Evolutionary conservation across 257 asterid genomes (phyloP), one percentile per base, ranked within the genome.

Genomic region (Primulina huaijiensis): DNA sequence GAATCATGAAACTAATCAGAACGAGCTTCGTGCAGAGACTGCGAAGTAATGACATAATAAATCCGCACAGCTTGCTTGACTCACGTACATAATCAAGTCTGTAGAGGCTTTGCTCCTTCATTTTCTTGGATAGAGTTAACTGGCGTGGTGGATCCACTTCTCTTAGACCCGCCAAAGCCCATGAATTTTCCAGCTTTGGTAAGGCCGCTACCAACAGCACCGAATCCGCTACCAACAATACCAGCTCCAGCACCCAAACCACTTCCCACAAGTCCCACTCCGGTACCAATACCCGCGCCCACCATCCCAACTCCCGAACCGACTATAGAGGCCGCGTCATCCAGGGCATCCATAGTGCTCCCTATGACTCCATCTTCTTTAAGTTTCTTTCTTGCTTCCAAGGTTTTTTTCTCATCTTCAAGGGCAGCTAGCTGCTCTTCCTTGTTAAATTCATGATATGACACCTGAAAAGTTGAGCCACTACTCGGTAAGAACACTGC

Each of bases 321-420:
- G 0, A 88, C 96, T 3, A 86, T 0, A 6, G 95, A 84, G 77
- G 89, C 86, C 34, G 89, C 95, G 40, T 90, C 96, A n/a, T 89
- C 97, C 14, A 90, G 83, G 33, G 97, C 99, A 79, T 94, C 97
- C 99, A 89, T 85, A 7, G 99, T 90, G 84, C 97, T 94, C 37
- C 96, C 96, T 1, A 94, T 79, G 3, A 86, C 92, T 60, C 99
- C 99, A 3, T 87, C 92, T 76, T 85, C 97, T 86, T 88, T 90
- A 71, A 94, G 92, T 76, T 82, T 94, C 92, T 89, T 90, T 68
- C 96, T 78, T 69, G 81, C 86, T 80, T 93, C 99, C 50, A 90
- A 76, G 77, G 87, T 83, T 81, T 68, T 74, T 82, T 89, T 90
- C 85, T 93, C 99, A 73, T 83, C 97, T 71, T 94, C 96, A 34